Evolutionary conservation across 2,329 filamentous ascomycete genomes (phyloP).

Genomic region (Verticillium longisporum): DNA sequence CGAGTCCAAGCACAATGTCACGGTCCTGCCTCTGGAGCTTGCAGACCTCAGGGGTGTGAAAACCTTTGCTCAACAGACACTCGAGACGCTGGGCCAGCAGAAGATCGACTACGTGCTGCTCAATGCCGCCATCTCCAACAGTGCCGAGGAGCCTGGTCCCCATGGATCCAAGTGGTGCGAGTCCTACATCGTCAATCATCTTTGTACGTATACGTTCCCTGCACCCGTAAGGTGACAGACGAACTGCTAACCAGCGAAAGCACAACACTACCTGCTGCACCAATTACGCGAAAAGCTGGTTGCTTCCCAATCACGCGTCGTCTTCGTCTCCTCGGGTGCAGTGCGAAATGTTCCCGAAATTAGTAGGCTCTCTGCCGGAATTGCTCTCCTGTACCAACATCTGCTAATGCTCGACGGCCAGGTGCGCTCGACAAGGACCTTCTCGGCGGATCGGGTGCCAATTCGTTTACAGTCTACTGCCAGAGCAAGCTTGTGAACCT

Average conservation of each 20-base stretch:
- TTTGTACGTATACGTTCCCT: constrained; percentile 26
- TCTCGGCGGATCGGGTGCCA: constrained; percentile 27
- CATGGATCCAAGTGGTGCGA: constrained; percentile 43
- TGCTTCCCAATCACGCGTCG: constrained; percentile 36
- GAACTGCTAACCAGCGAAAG: constrained; percentile 18
- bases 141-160: constrained; percentile 24
- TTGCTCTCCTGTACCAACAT: background rate
- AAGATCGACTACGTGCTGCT: constrained; percentile 42
- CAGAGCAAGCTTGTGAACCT: constrained; percentile 44
- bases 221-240: background rate
- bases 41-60: constrained; percentile 35
- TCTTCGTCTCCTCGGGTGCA: constrained; percentile 45
- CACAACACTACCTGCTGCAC: constrained; percentile 47
- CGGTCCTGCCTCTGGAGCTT: constrained; percentile 41
- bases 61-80: constrained; percentile 36
- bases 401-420: constrained; percentile 8
- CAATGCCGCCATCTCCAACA: constrained; percentile 38
- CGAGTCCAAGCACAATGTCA: constrained; percentile 28
- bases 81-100: constrained; percentile 30
- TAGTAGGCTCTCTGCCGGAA: constrained; percentile 16
- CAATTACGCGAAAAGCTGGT: constrained; percentile 40
- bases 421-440: constrained; percentile 30
- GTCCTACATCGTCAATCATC: constrained; percentile 42
- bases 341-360: constrained; percentile 32
- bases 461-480: constrained; percentile 24